Evolutionary conservation across 495 filamentous ascomycete species (phyloP).

Genomic region (Stereocaulon alpinum): DNA sequence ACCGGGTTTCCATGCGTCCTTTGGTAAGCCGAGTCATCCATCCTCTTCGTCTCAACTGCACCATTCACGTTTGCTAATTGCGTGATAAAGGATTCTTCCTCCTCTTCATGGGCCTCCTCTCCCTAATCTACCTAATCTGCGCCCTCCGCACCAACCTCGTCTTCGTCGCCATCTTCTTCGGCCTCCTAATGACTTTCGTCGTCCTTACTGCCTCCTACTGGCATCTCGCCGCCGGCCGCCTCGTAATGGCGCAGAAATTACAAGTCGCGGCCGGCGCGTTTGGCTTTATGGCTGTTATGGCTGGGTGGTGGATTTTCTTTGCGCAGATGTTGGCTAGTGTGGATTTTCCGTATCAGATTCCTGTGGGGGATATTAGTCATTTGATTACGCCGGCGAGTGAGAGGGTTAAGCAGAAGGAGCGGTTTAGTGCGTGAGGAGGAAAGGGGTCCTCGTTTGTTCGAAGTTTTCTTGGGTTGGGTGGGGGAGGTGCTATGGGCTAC

Average conservation of each 20-base stretch:
- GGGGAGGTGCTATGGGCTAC: not conserved
- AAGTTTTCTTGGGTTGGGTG: not conserved
- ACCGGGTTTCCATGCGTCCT: slow-evolving; percentile 33
- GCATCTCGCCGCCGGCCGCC: slow-evolving; percentile 25
- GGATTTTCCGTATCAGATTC: slow-evolving; percentile 47
- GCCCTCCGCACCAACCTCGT: slow-evolving; percentile 50
- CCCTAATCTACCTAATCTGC: slow-evolving; percentile 48
- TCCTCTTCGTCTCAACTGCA: not conserved
- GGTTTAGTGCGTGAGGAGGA: slow-evolving; percentile 7
- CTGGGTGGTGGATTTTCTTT: slow-evolving; percentile 39
- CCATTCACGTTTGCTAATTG: not conserved
- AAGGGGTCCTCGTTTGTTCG: not conserved
- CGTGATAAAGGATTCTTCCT: slow-evolving; percentile 40
- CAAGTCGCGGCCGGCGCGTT: slow-evolving; percentile 25
- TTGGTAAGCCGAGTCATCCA: slow-evolving; percentile 21
- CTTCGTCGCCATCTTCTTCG: slow-evolving; percentile 49
- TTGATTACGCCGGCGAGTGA: slow-evolving; percentile 20
- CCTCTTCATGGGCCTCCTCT: slow-evolving; percentile 49
- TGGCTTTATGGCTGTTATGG: slow-evolving; percentile 19
- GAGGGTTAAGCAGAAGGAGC: slow-evolving; percentile 13
- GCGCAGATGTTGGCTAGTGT: slow-evolving; percentile 44
- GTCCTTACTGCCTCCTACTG: slow-evolving; percentile 44
- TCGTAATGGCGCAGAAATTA: slow-evolving; percentile 20
- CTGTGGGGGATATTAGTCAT: slow-evolving; percentile 40
- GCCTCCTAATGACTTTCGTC: slow-evolving; percentile 41